Evolutionary conservation across 2,329 filamentous ascomycete genomes (phyloP).

Genomic region (Xylariaceae sp.): DNA sequence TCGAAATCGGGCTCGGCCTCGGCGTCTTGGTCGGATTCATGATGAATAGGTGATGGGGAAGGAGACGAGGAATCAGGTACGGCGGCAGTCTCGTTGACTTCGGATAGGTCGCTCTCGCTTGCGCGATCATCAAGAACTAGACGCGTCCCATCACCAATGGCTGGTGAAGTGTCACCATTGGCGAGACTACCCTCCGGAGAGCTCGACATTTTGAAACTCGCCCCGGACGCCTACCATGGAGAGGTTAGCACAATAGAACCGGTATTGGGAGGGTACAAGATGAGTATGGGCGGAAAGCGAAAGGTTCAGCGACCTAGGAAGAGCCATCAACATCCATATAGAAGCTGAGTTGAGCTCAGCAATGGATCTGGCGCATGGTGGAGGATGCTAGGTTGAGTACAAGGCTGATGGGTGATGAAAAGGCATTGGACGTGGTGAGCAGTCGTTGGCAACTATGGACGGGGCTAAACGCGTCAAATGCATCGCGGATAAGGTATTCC

Average conservation of each 20-base stretch:
- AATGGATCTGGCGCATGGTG: conserved; percentile 29
- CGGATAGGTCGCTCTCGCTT: conserved; percentile 74
- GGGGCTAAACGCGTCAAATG: conserved; percentile 17
- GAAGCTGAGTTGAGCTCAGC: conserved; percentile 31
- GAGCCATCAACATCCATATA: conserved; percentile 28
- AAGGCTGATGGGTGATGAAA: conserved; percentile 42
- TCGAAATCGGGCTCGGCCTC: conserved; percentile 32
- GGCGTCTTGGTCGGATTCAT: conserved; percentile 25
- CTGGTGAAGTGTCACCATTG: conserved; percentile 62
- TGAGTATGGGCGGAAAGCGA: conserved; percentile 23
- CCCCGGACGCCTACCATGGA: conserved; percentile 54
- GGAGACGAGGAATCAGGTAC: conserved; percentile 42
- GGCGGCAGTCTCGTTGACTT: conserved; percentile 57
- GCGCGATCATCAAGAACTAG: conserved; percentile 36
- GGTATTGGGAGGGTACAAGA: conserved; percentile 17
- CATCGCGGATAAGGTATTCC: conserved; percentile 21
- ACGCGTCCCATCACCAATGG: conserved; percentile 39
- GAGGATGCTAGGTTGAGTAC: conserved; percentile 40
- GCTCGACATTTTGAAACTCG: conserved; percentile 53
- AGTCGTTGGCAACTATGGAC: conserved; percentile 12
- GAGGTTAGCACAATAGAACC: conserved; percentile 41
- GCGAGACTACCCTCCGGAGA: conserved; percentile 57
- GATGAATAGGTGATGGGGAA: conserved; percentile 35
- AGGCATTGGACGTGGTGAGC: conserved; percentile 34
- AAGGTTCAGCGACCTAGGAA: conserved; percentile 29